phyloP scores from a whole-genome alignment of 2,329 filamentous ascomycete genomes.

The Fusarium odoratissimum region DNA sequence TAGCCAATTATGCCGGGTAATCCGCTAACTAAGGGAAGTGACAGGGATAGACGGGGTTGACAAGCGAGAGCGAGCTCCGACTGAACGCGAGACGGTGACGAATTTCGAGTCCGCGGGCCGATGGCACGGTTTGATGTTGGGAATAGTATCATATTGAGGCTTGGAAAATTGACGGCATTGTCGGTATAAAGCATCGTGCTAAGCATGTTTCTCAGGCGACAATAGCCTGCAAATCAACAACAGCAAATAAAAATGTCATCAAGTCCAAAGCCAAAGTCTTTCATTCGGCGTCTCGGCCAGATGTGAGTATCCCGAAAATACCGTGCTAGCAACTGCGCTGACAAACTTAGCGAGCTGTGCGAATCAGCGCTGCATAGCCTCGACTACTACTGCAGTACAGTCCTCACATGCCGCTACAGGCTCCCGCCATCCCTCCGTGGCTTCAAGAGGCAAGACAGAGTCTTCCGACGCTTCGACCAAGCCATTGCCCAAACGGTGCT shows the following conservation, averaged over 20 bases:
- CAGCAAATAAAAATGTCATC: background rate
- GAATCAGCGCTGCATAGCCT: constrained; percentile 1
- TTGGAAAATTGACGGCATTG: fast-evolving
- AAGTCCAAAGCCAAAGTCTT: constrained; percentile 4
- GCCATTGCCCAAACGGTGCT: background rate
- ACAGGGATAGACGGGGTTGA: background rate
- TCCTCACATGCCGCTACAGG: background rate
- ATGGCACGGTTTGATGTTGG: background rate
- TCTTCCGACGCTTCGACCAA: background rate
- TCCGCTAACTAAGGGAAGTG: too few species aligned
- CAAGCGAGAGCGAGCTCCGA: background rate
- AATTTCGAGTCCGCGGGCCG: background rate
- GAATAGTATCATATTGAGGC: background rate
- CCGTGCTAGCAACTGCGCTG: background rate
- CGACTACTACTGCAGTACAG: constrained; percentile 5
- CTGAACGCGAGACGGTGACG: background rate
- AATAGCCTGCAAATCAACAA: background rate
- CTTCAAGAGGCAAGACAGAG: background rate
- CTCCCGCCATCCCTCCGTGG: background rate
- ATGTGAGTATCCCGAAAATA: background rate
- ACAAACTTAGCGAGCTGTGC: background rate
- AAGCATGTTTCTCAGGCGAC: too few species aligned
- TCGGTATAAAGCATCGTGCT: background rate
- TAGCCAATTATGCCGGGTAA: background rate
- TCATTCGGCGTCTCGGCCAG: background rate